Percentiles rank a stretch among this genome's conserved stretches.
These are phyloP conservation scores for Talaromyces islandicus DNA, from an alignment of 2,329 filamentous ascomycete species.

Conservation along the genomic window DNA sequence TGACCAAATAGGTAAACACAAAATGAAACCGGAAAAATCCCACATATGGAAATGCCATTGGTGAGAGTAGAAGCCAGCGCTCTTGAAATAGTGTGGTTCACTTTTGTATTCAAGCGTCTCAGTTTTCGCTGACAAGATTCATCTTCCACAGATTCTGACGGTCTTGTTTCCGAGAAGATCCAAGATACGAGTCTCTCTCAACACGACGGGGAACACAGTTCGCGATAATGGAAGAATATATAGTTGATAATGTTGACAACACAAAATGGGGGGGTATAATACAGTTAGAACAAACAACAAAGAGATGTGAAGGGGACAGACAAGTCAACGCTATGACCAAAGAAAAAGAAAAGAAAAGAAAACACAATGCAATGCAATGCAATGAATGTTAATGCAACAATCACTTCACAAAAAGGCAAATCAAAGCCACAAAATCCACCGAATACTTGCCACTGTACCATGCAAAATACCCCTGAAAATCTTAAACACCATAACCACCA, in stretches of 20 bases:
- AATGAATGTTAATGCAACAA: neutral
- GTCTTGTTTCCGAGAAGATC: neutral
- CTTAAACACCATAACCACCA: slow-evolving; percentile 72
- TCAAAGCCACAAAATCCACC: slow-evolving; percentile 80
- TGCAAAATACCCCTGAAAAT: slow-evolving; percentile 58
- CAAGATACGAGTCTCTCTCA: neutral
- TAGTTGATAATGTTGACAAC: neutral
- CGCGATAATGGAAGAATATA: neutral
- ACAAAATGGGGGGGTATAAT: neutral
- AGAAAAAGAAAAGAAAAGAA: neutral
- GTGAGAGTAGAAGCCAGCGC: neutral
- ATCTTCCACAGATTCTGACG: neutral
- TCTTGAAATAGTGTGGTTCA: neutral
- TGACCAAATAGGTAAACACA: neutral
- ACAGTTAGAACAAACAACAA: neutral
- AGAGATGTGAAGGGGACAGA: neutral
- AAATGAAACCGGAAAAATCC: neutral
- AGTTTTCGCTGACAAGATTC: neutral
- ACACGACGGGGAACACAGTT: neutral
- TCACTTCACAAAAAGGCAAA: neutral
- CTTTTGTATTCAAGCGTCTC: neutral
- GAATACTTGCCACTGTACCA: slow-evolving; percentile 54
- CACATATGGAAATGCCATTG: neutral
- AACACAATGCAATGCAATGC: neutral
- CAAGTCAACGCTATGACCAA: neutral